Base-by-base conservation (phyloP, 306 rosid genomes). In the Cicer chorassanicum region DNA sequence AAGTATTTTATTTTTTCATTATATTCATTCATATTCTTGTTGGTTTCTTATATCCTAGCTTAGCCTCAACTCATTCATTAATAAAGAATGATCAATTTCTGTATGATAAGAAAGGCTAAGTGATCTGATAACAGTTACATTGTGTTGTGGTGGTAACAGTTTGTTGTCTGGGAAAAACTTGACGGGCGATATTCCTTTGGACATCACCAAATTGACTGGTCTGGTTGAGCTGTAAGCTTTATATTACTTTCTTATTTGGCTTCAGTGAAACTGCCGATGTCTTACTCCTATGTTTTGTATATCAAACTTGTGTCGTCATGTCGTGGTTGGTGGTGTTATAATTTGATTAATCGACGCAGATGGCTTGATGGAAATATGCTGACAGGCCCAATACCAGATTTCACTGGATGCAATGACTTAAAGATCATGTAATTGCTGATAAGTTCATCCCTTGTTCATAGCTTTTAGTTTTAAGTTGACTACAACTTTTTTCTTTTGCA, bases 361-460 rank as follows among this genome's bases (percentile, higher is more conserved):
- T 62, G 87, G 87, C 87, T 84, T 68, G 84, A 84, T 68, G 84
- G 82, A 45, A 84, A 84, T 73, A 80, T 45, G 78, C 59, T 84
- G 68, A 84, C 79, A 29, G 99, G 99, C 49, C 82, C 88, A 65
- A 78, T 92, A 85, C 99, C 99, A 7, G 98, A 92, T 86, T 87
- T 94, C 59, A 83, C 87, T 53, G 89, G 98, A 74, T 94, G 89
- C 72, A 68, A 72, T 66, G 85, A 89, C 90, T 88, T 94, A 82
- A 86, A 83, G 82, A 92, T 90, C 82, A 82, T 92, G 99, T 94
- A 90, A 84, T 79, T 70, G 81, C 80, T n/a, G 45, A 75, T 36
- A 73, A 64, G 41, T 70, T 74, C 29, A 63, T 64, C 70, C 64
- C 59, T 16, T 69, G 36, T 66, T 73, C 13, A 29, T 62, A n/a